Percentiles rank a stretch among this genome's conserved stretches.
Evolutionary conservation across 73 alveolate genomes (phyloP).

Genomic region (Blepharisma stoltei): DNA sequence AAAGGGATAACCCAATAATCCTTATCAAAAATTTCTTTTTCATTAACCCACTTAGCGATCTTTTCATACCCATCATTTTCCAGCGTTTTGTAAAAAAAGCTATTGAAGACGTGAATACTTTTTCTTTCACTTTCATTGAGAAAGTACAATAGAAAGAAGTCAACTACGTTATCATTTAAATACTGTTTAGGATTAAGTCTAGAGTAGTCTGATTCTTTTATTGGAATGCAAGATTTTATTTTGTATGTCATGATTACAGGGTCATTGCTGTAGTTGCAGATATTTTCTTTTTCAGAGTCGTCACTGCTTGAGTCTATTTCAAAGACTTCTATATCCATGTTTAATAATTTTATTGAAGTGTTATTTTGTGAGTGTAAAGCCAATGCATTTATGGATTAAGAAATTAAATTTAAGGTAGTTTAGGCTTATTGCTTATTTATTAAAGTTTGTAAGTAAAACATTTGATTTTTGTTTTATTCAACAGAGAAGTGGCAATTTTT

Average conservation of each 20-base stretch:
- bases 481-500: too few relatives aligned
- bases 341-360: too few relatives aligned
- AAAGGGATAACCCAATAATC: conserved; percentile 22
- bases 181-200: not conserved
- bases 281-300: too few relatives aligned
- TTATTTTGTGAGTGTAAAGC: too few relatives aligned
- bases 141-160: not conserved
- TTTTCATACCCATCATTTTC: not conserved
- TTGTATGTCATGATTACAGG: not conserved
- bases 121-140: not conserved
- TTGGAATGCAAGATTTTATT: not conserved
- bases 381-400: too few relatives aligned
- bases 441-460: too few relatives aligned
- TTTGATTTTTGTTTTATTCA: too few relatives aligned
- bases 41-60: not conserved
- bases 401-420: too few relatives aligned
- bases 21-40: not conserved
- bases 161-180: conserved; percentile 7
- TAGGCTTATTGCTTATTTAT: too few relatives aligned
- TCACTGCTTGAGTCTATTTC: too few relatives aligned
- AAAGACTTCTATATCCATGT: too few relatives aligned
- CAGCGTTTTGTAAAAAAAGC: conserved; percentile 4
- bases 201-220: conserved; percentile 17
- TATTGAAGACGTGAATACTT: not conserved
- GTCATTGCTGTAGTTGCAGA: too few relatives aligned